phyloP scores from a whole-genome alignment of 2,329 filamentous ascomycete genomes.

The Sporothrix phasma region DNA sequence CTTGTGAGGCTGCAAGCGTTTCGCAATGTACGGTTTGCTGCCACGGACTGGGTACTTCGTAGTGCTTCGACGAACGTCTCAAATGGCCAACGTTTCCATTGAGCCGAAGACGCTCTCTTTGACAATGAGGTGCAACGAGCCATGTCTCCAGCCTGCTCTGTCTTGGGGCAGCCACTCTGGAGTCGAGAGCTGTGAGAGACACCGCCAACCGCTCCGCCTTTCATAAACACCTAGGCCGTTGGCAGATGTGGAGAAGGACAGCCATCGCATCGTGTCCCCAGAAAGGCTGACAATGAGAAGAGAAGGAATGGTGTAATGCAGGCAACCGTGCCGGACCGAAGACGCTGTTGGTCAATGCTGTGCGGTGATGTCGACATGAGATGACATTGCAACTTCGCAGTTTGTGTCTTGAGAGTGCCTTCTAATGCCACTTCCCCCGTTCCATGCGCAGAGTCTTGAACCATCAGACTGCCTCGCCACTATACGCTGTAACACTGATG shows the following conservation, averaged over 20 bases:
- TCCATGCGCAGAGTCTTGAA: no score
- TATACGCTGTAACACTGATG: no score
- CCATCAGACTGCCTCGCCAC: no score
- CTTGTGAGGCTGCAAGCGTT: constrained; percentile 23
- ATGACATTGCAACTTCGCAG: neutral
- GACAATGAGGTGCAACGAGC: neutral
- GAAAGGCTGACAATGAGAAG: no score
- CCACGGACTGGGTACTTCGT: no score
- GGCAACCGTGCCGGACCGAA: no score
- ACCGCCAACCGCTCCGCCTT: no score
- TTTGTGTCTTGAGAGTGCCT: neutral
- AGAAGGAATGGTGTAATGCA: neutral
- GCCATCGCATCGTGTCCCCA: no score
- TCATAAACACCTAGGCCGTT: no score
- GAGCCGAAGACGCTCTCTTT: neutral
- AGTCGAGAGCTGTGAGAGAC: no score
- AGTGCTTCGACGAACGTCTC: neutral
- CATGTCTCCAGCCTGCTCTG: neutral
- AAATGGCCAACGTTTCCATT: neutral
- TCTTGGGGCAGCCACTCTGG: no score
- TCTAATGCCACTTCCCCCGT: no score
- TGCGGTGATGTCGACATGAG: neutral
- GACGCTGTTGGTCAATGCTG: neutral
- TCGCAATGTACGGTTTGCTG: neutral
- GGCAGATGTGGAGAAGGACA: neutral